Percentiles rank a stretch among this genome's conserved stretches.
phyloP scores from a whole-genome alignment of 2,329 filamentous ascomycete species.

The Teratosphaeria pseudoeucalypti region DNA sequence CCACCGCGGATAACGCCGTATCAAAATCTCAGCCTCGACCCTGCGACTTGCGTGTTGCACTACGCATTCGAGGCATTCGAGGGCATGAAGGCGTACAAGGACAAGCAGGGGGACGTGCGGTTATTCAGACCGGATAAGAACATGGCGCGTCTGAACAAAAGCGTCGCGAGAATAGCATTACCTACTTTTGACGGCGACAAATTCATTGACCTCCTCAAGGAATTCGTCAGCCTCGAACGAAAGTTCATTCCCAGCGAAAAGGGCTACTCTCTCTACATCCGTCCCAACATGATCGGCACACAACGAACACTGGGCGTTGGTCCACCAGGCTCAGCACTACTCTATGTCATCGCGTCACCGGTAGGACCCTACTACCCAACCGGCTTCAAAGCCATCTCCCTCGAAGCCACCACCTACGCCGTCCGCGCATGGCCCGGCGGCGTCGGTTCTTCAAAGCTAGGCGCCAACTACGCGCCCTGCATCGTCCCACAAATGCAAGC shows the following conservation, averaged over 20 bases:
- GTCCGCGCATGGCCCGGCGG: conserved; percentile 88
- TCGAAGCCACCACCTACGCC: conserved; percentile 94
- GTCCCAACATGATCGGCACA: conserved; percentile 94
- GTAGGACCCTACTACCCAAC: conserved; percentile 98
- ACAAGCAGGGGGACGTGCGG: conserved; percentile 64
- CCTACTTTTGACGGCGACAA: conserved; percentile 69
- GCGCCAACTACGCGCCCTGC: conserved; percentile 98
- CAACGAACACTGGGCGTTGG: conserved; percentile 88
- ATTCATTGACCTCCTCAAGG: conserved; percentile 70
- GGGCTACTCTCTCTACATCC: conserved; percentile 90
- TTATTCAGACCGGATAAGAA: conserved; percentile 94
- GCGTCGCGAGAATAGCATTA: conserved; percentile 79
- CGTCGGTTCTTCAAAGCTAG: conserved; percentile 95
- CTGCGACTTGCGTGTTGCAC: conserved; percentile 94
- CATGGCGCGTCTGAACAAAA: conserved; percentile 91
- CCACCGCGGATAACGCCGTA: conserved; percentile 79
- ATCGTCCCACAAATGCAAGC: conserved; percentile 93
- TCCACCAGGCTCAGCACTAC: conserved; percentile 79
- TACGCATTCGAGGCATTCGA: conserved; percentile 98
- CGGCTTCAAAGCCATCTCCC: conserved; percentile 90
- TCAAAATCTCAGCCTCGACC: conserved; percentile 93
- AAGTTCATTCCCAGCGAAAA: conserved; percentile 72
- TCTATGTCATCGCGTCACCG: conserved; percentile 91
- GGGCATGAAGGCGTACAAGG: conserved; percentile 99
- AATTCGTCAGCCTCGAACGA: conserved; percentile 70